Percentiles rank a stretch among this genome's conserved stretches.
Conservation (phyloP, 129 eudicot genomes). For the Flaveria bidentis region DNA sequence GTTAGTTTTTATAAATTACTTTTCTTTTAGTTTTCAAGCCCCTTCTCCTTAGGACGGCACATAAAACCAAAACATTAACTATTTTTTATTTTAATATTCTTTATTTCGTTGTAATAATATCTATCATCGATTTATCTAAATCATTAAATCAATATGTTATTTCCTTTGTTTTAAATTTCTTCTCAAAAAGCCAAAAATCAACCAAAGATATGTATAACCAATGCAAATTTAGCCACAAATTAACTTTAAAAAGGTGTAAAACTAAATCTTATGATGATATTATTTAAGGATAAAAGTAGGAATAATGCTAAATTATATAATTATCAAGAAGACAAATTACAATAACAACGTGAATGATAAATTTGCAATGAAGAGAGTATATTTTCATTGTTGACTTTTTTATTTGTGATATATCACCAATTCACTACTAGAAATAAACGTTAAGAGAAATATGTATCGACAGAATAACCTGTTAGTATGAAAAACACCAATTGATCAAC, state of each 20-base stretch:
- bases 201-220: neutral
- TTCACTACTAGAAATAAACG: too few relatives aligned
- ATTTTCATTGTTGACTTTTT: too few relatives aligned
- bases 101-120: neutral
- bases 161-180: neutral
- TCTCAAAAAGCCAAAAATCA: neutral
- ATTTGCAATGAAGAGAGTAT: neutral
- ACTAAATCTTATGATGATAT: neutral
- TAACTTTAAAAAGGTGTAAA: neutral
- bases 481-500: too few relatives aligned
- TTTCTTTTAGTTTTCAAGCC: constrained; percentile 10
- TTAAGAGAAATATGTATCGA: too few relatives aligned
- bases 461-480: too few relatives aligned
- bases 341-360: neutral
- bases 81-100: neutral
- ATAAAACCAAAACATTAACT: constrained; percentile 23
- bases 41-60: constrained; percentile 36
- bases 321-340: neutral
- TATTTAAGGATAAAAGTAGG: neutral
- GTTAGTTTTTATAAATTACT: neutral
- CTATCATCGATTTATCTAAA: neutral
- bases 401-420: too few relatives aligned
- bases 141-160: neutral
- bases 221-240: neutral
- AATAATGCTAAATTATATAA: neutral